Evolutionary conservation across 2,329 filamentous ascomycete species (phyloP), one percentile per base, ranked within the genome.

Genomic region (Pseudopithomyces maydicus): DNA sequence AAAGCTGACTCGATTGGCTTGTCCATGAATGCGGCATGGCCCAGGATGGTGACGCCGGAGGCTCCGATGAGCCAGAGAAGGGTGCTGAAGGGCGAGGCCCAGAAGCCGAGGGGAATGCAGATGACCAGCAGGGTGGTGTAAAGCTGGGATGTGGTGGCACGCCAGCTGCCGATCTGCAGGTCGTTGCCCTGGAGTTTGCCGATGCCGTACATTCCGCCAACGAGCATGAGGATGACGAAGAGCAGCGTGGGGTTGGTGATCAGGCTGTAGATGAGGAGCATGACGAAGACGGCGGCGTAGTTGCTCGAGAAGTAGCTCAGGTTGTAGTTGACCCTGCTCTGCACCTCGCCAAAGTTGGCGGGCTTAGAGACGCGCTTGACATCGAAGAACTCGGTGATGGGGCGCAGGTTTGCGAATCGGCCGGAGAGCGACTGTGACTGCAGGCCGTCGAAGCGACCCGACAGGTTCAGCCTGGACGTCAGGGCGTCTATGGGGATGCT

Each of bases 1-100:
- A 99, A 99, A 97, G 93, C 93, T 93, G 96, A 94, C 88, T 98
- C 95, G 84, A 98, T 97, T 58, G 94, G 94, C 86, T 97, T 97
- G 78, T 98, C 94, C 90, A 98, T 88, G 76, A 98, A 87, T 63
- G 92, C 85, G 68, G 95, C 95, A 81, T 99, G 95, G 79, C 95
- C 95, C 66, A 98, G 82, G 67, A 98, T 96, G 76, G 89, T 91
- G 76, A 97, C 92, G 77, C 92, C 93, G 68, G 90, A 94, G 70
- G 95, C 95, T 76, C 95, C 95, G 74, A 98, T 92, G 75, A 99
- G 85, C 95, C 95, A 98, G 70, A 98, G 87, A 69, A 93, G 85
- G 50, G 92, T 96, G 71, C 85, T 78, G 77, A 98, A 88, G 59
- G 92, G 92, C 63, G 90, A 94, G 57, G 94, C 89, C 81, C 89